Evolutionary conservation across 2,329 filamentous ascomycete genomes (phyloP).

Genomic region (Ophiocordyceps polyrhachis-furcata): DNA sequence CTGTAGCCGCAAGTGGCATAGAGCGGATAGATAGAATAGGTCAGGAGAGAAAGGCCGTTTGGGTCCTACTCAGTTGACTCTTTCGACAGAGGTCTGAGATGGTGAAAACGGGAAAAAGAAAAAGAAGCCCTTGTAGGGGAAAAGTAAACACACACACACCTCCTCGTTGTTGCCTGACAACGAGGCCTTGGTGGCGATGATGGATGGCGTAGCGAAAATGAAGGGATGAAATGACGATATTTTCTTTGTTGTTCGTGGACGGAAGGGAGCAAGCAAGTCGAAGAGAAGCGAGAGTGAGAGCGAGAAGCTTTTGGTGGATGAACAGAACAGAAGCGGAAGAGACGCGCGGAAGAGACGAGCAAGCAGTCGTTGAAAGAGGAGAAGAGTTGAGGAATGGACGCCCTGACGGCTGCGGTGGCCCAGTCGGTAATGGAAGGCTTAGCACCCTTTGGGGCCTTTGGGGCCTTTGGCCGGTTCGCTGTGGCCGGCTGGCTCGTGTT

Average conservation of each 20-base stretch:
- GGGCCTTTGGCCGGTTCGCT: no score
- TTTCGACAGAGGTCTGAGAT: not conserved
- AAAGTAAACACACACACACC: not conserved
- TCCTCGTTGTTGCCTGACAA: not conserved
- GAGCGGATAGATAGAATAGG: not conserved
- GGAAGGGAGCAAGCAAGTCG: no score
- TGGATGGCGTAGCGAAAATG: not conserved
- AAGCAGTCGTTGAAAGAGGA: no score
- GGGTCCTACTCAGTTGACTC: not conserved
- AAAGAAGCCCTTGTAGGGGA: not conserved
- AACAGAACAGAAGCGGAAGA: not conserved
- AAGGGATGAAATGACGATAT: conserved; percentile 1
- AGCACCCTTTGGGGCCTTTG: no score
- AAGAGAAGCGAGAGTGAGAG: not conserved
- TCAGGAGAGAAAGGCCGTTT: not conserved
- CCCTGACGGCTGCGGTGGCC: no score
- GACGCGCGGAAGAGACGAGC: no score
- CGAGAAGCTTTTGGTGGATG: not conserved
- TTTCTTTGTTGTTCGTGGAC: not conserved
- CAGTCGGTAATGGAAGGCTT: no score
- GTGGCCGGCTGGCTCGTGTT: no score
- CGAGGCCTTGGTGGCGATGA: not conserved
- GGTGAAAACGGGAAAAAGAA: not conserved
- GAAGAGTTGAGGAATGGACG: no score
- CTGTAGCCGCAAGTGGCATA: conserved; percentile 5